phyloP scores from a whole-genome alignment of 495 filamentous ascomycete genomes.

The Penicillium verhagenii region DNA sequence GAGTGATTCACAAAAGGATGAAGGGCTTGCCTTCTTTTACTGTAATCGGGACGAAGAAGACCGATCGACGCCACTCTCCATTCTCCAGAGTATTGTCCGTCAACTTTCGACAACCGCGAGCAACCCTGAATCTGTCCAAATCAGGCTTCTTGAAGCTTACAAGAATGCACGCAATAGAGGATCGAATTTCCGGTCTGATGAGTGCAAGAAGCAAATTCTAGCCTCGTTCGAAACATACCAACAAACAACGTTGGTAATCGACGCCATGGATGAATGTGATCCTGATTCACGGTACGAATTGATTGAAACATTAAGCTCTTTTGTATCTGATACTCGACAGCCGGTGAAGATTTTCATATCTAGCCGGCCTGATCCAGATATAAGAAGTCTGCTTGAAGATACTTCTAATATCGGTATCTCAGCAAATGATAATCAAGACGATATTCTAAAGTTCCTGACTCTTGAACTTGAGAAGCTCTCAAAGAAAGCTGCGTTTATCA shows the following conservation, averaged over 20 bases:
- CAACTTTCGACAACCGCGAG: neutral
- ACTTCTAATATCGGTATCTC: conserved; percentile 34
- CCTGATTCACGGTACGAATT: conserved; percentile 24
- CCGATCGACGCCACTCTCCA: neutral
- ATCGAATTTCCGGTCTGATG: neutral
- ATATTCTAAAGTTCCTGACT: conserved; percentile 30
- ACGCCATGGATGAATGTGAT: conserved; percentile 21
- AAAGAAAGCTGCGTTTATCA: neutral
- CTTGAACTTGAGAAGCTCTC: conserved; percentile 21
- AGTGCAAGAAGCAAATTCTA: neutral
- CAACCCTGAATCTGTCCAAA: neutral
- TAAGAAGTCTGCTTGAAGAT: conserved; percentile 20
- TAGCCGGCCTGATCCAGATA: conserved; percentile 39
- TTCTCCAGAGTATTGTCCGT: neutral
- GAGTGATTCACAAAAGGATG: neutral
- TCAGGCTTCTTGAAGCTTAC: neutral
- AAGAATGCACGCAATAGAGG: neutral
- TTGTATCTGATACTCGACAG: neutral
- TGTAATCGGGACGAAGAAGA: neutral
- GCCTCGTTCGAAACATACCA: neutral
- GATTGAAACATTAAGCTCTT: conserved; percentile 11
- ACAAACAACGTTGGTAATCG: neutral
- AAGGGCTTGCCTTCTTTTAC: neutral
- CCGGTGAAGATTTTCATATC: conserved; percentile 47
- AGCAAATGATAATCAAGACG: conserved; percentile 28